Evolutionary conservation across 1,284 basidiomycete species (phyloP), one percentile per base, ranked within the genome.

Genomic region (Moniliella sp.): DNA sequence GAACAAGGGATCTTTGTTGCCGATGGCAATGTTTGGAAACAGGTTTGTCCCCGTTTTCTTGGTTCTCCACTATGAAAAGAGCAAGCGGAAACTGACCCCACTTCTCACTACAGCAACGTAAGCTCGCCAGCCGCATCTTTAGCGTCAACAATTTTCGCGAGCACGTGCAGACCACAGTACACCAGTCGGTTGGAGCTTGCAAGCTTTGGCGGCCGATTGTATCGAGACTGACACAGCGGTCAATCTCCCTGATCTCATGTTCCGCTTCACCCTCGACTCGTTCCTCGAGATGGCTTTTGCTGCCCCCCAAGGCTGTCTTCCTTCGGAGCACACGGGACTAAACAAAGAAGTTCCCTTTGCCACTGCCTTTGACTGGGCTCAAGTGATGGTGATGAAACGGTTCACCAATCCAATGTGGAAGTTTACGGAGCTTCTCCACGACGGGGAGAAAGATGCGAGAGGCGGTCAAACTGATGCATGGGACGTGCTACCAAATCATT

Each of bases 281-380:
- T 35, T 31, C 25, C 14, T 18, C 17, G 26, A 23, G 13, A 29
- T 34, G 18, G 40, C 33, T 5, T 34, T 34, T 19, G 19, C 16
- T 9, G 17, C 40, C 7, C 42, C 42, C 19, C 36, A 48, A 31
- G 32, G 40, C 31, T 45, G 40, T 30, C 35, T 50, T 15, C 34
- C 40, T 16, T 31, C 29, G n/a, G 29, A 36, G 27, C 50, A 32
- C 3, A 39, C 34, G 9, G 44, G 39, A 7, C 39, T 50, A 13
- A 37, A 48, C 12, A 38, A 32, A n/a, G 41, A 43, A 10, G 51
- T 57, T 7, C 40, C 44, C 2, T 61, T 61, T 16, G 51, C 56
- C 0, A 34, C 36, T 5, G 53, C 53, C 18, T 61, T 61, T 30
- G 58, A 61, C 40, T 50, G 44, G 28, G 50, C 43, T 0, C 57